A percentile compares a stretch with the other conserved stretches of the same genome.
Conservation (phyloP, 2,329 filamentous ascomycete genomes). For the Venturia oleaginea region DNA sequence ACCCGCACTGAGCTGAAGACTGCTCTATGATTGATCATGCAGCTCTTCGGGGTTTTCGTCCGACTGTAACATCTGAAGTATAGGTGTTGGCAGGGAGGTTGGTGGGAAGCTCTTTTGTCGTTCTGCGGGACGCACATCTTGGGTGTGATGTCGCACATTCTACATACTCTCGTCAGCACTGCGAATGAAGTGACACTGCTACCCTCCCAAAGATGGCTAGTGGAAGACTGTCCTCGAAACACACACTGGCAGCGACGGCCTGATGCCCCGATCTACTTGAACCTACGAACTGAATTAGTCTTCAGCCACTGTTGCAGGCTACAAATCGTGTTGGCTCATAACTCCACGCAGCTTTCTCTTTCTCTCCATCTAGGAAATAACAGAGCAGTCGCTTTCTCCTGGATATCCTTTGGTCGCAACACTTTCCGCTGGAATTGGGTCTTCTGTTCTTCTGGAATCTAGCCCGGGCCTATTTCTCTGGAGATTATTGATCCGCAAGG, state of each 20-base stretch:
- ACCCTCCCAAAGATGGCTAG: no score
- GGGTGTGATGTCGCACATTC: neutral
- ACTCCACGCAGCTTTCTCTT: neutral
- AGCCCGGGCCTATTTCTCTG: neutral
- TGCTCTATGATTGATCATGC: neutral
- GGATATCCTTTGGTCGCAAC: neutral
- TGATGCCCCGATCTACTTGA: neutral
- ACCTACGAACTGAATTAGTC: neutral
- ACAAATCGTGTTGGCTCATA: neutral
- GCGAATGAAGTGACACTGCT: neutral
- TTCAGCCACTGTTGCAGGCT: neutral
- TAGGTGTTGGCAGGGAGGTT: neutral
- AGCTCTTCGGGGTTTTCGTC: no score
- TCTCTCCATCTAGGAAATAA: neutral
- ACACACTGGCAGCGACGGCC: neutral
- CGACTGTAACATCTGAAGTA: neutral
- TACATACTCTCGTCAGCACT: neutral
- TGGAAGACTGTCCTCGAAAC: neutral
- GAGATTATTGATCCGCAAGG: neutral
- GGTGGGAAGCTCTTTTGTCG: neutral
- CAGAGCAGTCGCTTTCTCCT: neutral
- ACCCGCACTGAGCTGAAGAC: neutral
- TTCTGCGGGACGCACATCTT: neutral
- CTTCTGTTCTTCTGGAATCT: no score
- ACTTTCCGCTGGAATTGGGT: neutral